Base-by-base conservation (phyloP, 495 filamentous ascomycete genomes). In the Aspergillus indologenus region DNA sequence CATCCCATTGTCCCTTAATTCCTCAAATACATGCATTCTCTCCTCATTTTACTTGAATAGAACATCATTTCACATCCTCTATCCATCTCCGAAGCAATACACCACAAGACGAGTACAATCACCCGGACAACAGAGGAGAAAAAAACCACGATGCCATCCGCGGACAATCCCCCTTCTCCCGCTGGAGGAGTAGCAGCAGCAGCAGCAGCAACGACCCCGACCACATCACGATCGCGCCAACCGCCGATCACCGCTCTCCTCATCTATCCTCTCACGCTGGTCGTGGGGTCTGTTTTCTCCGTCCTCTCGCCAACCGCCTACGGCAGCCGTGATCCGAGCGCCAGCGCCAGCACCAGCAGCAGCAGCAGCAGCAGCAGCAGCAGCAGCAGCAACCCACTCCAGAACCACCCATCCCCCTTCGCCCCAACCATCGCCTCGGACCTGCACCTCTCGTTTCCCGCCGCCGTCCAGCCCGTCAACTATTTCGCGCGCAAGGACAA, bases 401-500 rank as follows among this genome's bases (percentile, higher is more conserved):
- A 12, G 7, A 78, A 80, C 45, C 91, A 89, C 75, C 77, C 81
- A 60, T 63, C 76, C 5, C 79, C 88, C 15, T 82, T 90, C 71
- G 76, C 78, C 26, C 73, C 81, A 20, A 70, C 70, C 18, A 70
- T 80, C 43, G 84, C 88, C 14, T 54, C 70, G 23, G 71, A 75
- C 55, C 56, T 76, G 9, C 63, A 74, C 56, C 54, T 69, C 45
- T 59, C 67, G 31, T 18, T 18, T 53, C 53, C 55, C 54, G 22
- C 61, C 57, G n/a, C 62, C 18, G 58, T 65, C 44, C 63, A 43
- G 45, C 68, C 76, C 0, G 70, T 90, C 45, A 89, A 87, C 65
- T 97, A 96, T 80, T 98, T 97, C 72, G 92, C 92, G 42, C 85
- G 86, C 44, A 98, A 98, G 68, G 77, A 84, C 64, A 98, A 98